These are phyloP conservation scores for Tetrastigma voinierianum DNA, from an alignment of 164 flowering plant species.

Conservation along the genomic window DNA sequence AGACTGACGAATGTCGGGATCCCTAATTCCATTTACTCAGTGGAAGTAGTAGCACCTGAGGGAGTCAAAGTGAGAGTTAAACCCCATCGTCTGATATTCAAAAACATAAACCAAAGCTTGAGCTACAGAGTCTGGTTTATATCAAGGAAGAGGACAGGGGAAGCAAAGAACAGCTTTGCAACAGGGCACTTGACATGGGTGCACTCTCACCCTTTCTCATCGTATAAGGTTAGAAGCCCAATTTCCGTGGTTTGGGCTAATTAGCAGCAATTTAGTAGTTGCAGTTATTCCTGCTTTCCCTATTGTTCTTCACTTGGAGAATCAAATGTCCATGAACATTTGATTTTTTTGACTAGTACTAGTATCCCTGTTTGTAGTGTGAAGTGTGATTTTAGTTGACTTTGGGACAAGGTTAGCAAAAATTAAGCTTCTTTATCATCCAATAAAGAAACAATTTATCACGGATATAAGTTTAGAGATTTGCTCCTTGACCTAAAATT, in stretches of 20 bases:
- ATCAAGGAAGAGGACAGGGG: conserved; percentile 38
- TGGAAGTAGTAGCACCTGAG: conserved; percentile 64
- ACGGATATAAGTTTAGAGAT: not conserved
- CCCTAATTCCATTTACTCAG: conserved; percentile 70
- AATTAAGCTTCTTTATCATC: not conserved
- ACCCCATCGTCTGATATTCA: conserved; percentile 60
- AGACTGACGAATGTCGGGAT: conserved; percentile 76
- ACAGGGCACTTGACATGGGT: conserved; percentile 79
- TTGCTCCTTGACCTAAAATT: not conserved
- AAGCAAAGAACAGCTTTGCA: conserved; percentile 22
- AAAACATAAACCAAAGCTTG: conserved; percentile 46
- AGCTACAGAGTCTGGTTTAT: conserved; percentile 51
- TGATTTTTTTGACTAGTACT: too few relatives aligned
- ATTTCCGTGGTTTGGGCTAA: conserved; percentile 72
- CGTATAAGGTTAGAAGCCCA: conserved; percentile 75
- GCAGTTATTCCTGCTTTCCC: not conserved
- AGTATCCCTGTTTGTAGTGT: too few relatives aligned
- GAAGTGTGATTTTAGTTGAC: too few relatives aligned
- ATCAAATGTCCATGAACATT: not conserved
- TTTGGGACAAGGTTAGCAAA: too few relatives aligned
- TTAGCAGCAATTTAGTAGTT: too few relatives aligned
- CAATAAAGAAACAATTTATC: not conserved
- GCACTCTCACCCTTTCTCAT: conserved; percentile 23
- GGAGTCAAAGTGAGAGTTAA: conserved; percentile 68
- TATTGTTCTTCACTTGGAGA: not conserved